phyloP scores from a whole-genome alignment of 371 early-diverging fungal genomes.

The Mortierella sp. region DNA sequence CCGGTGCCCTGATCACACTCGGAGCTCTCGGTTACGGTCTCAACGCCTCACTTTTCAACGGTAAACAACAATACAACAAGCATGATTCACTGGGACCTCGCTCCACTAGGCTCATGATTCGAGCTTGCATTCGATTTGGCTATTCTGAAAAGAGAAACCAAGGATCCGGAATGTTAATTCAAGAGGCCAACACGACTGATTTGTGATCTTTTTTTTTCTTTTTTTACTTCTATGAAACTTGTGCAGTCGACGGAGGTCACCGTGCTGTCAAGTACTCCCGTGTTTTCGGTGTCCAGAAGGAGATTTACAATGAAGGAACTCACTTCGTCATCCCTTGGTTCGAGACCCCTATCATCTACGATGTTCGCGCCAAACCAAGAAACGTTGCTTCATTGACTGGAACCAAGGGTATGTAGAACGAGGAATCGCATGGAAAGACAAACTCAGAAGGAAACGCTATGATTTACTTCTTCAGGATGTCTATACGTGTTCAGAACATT shows the following conservation, averaged over 20 bases:
- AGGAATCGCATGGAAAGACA: too few species aligned
- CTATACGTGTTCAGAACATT: background rate
- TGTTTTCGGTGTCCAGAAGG: conserved; percentile 90
- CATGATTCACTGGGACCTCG: background rate
- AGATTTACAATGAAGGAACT: conserved; percentile 94
- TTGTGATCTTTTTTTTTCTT: background rate
- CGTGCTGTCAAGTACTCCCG: conserved; percentile 98
- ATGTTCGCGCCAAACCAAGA: conserved; percentile 97
- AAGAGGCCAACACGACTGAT: background rate
- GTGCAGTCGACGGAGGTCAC: conserved; percentile 96
- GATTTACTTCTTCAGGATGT: background rate
- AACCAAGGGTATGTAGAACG: conserved; percentile 84
- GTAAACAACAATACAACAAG: conserved; percentile 57
- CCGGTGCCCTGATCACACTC: conserved; percentile 78
- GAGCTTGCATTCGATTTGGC: background rate
- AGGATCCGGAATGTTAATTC: background rate
- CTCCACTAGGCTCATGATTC: background rate
- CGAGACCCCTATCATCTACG: conserved; percentile 96
- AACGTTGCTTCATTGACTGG: conserved; percentile 98
- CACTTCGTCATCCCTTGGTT: conserved; percentile 98
- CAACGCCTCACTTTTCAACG: conserved; percentile 87
- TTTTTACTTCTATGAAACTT: background rate
- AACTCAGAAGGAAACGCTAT: background rate
- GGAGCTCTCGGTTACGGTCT: conserved; percentile 79
- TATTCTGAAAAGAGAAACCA: background rate